Conservation (phyloP, 2,329 filamentous ascomycete genomes). For the Boeremia lycopersici region DNA sequence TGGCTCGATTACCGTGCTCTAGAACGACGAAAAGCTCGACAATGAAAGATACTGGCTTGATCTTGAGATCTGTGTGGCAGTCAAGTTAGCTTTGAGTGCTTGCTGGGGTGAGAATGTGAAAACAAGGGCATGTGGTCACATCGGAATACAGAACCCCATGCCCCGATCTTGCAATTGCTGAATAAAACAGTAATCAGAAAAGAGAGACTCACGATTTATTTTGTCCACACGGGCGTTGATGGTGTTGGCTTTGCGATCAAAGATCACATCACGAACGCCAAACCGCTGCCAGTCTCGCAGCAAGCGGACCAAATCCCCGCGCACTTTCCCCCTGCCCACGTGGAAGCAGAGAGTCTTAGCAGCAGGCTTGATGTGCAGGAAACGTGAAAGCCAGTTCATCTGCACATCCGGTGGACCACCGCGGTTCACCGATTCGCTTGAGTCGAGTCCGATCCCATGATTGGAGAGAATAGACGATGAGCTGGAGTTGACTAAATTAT, state of each 20-base stretch:
- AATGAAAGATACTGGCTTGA: constrained; percentile 88
- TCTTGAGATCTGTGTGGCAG: constrained; percentile 67
- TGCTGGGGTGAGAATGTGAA: not conserved
- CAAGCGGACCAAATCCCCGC: constrained; percentile 76
- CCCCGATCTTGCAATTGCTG: constrained; percentile 21
- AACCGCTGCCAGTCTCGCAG: constrained; percentile 80
- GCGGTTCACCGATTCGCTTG: constrained; percentile 57
- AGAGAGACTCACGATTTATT: constrained; percentile 72
- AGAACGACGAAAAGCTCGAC: constrained; percentile 88
- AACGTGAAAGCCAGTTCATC: constrained; percentile 81
- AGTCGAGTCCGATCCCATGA: constrained; percentile 44
- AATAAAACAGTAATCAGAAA: constrained; percentile 15
- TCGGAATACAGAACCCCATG: constrained; percentile 17
- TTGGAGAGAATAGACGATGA: constrained; percentile 39
- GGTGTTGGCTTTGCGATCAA: constrained; percentile 79
- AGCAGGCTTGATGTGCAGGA: constrained; percentile 88
- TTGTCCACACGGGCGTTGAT: constrained; percentile 79
- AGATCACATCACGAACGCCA: constrained; percentile 78
- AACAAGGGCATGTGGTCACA: constrained; percentile 25
- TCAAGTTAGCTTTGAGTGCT: constrained; percentile 2
- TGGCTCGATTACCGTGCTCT: constrained; percentile 78
- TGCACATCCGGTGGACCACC: constrained; percentile 53
- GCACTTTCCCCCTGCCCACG: constrained; percentile 72
- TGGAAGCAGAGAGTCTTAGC: constrained; percentile 76
- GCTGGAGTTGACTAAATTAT: constrained; percentile 32